These are phyloP conservation scores for Ascochyta fabae DNA, from an alignment of 2,329 filamentous ascomycete genomes.

Conservation along the genomic window DNA sequence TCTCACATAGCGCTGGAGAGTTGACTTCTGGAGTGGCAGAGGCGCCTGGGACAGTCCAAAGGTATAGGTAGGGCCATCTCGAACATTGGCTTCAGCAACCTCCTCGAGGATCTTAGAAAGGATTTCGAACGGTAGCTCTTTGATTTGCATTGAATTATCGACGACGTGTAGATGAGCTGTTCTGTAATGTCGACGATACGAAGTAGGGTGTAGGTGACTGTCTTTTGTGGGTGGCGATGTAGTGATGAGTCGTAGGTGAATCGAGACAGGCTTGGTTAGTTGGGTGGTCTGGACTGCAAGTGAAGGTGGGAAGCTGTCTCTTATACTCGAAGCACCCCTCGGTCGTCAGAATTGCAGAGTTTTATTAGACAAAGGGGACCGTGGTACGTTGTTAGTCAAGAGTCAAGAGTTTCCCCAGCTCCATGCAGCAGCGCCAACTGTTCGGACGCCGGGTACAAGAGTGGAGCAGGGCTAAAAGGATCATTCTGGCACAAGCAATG, in stretches of 20 bases:
- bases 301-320: slow-evolving; percentile 21
- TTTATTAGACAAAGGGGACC: slow-evolving; percentile 38
- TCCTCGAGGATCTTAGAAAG: slow-evolving; percentile 59
- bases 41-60: slow-evolving; percentile 60
- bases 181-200: not conserved
- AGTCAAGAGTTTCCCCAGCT: slow-evolving; percentile 35
- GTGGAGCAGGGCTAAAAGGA: slow-evolving; percentile 32
- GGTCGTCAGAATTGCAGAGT: slow-evolving; percentile 26
- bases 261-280: slow-evolving; percentile 20
- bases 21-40: slow-evolving; percentile 53
- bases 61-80: slow-evolving; percentile 57
- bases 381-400: slow-evolving; percentile 44
- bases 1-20: slow-evolving; percentile 58
- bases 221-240: slow-evolving; percentile 11
- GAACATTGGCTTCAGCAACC: slow-evolving; percentile 56
- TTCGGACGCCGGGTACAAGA: slow-evolving; percentile 31
- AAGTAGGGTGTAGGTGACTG: slow-evolving; percentile 14
- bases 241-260: slow-evolving; percentile 15
- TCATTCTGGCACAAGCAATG: slow-evolving; percentile 26
- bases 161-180: slow-evolving; percentile 10
- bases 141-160: slow-evolving; percentile 53
- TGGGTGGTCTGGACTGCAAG: slow-evolving; percentile 16
- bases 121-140: slow-evolving; percentile 60
- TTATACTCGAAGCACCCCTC: slow-evolving; percentile 34
- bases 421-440: slow-evolving; percentile 34